Evolutionary conservation across 1,284 basidiomycete species (phyloP).

Genomic region (Naganishia sp.): DNA sequence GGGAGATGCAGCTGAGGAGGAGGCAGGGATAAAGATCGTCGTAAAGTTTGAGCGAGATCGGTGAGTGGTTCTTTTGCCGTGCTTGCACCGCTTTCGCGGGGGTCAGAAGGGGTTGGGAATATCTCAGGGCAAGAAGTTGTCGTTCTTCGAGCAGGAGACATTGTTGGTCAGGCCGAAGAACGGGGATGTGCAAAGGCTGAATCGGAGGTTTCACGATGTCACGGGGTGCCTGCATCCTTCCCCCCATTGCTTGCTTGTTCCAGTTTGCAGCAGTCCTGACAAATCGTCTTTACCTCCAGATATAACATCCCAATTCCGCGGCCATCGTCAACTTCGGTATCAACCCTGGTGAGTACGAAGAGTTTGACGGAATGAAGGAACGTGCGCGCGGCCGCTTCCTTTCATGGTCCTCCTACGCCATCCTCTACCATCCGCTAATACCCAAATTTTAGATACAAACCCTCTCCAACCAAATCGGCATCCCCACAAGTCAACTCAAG

Average conservation of each 20-base stretch:
- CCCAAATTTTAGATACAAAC: conserved; percentile 37
- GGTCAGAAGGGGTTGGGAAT: too few species aligned
- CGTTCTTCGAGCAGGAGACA: too few species aligned
- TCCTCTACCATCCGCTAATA: neutral
- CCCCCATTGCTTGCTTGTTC: too few species aligned
- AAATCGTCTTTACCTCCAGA: conserved; percentile 33
- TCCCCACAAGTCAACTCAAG: conserved; percentile 47
- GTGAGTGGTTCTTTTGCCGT: conserved; percentile 12
- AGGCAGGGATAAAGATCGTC: conserved; percentile 32
- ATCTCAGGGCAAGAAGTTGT: too few species aligned
- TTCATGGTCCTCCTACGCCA: neutral
- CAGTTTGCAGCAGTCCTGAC: too few species aligned
- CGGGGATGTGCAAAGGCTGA: too few species aligned
- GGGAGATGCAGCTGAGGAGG: conserved; percentile 14
- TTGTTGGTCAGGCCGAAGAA: too few species aligned
- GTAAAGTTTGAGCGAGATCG: conserved; percentile 34
- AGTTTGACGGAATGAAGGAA: too few species aligned
- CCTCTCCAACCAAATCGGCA: conserved; percentile 48
- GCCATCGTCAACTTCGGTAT: conserved; percentile 46
- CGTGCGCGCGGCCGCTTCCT: neutral
- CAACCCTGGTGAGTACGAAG: conserved; percentile 26
- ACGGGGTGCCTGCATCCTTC: too few species aligned
- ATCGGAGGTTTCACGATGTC: too few species aligned
- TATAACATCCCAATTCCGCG: conserved; percentile 54
- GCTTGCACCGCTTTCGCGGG: too few species aligned